Evolutionary conservation across 2,329 filamentous ascomycete species (phyloP).

Genomic region (Cordyceps javanica): DNA sequence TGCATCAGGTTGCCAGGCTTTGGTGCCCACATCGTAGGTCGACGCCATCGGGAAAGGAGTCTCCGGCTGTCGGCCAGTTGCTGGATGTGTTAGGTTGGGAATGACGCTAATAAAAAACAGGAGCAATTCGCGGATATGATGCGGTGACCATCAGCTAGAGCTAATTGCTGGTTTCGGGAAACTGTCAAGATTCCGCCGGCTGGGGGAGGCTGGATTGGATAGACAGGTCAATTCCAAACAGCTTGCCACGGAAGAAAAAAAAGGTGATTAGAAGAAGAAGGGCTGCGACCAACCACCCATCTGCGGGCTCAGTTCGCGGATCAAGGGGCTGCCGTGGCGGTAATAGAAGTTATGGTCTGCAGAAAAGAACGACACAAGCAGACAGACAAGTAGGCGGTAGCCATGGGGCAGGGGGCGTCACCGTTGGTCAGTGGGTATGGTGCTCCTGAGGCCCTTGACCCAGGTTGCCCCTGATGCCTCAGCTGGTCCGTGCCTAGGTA

Average conservation of each 20-base stretch:
- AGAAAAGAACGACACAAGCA: not conserved
- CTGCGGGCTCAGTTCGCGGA: not conserved
- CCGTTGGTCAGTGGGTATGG: constrained; percentile 10
- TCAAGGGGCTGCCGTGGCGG: constrained; percentile 5
- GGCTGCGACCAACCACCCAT: constrained; percentile 2
- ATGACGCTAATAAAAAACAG: not conserved
- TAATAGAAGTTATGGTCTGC: constrained; percentile 3
- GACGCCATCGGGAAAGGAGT: constrained; percentile 66
- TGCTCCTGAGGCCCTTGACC: constrained; percentile 8
- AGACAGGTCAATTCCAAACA: constrained; percentile 2
- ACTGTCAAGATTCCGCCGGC: not conserved
- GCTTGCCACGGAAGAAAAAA: not conserved
- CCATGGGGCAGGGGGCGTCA: constrained; percentile 10
- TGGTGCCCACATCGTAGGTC: constrained; percentile 91
- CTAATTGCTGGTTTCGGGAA: not conserved
- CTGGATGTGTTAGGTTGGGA: not conserved
- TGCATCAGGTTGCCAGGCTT: constrained; percentile 95
- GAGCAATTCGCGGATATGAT: not conserved
- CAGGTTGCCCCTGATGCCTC: constrained; percentile 8
- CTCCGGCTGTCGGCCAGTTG: not conserved
- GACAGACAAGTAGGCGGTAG: not conserved
- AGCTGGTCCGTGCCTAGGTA: constrained; percentile 12
- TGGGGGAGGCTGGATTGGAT: not conserved
- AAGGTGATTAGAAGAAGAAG: not conserved
- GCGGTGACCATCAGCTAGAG: constrained; percentile 3